Evolutionary conservation across 1,284 basidiomycete species (phyloP).

Genomic region (Porphyrellus sp.): DNA sequence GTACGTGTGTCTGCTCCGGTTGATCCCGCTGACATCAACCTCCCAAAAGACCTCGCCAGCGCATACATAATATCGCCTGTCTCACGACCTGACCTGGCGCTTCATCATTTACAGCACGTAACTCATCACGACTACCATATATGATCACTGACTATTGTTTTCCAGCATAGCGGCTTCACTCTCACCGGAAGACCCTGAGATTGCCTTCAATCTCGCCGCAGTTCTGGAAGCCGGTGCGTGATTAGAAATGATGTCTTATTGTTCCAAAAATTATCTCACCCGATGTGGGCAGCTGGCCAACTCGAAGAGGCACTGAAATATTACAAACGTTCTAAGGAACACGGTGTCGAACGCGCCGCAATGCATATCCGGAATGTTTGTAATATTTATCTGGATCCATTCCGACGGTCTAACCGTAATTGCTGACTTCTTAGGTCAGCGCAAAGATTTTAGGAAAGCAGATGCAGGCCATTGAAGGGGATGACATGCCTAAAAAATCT

Average conservation of each 20-base stretch:
- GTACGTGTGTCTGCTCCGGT: slow-evolving; percentile 46
- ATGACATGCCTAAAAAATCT: slow-evolving; percentile 30
- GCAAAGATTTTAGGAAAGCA: slow-evolving; percentile 76
- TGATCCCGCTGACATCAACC: slow-evolving; percentile 27
- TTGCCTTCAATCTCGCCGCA: slow-evolving; percentile 90
- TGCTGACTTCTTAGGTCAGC: slow-evolving; percentile 53
- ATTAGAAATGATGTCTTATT: slow-evolving; percentile 31
- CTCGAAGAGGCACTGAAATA: slow-evolving; percentile 79
- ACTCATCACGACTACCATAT: slow-evolving; percentile 23
- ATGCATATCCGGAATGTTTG: slow-evolving; percentile 82
- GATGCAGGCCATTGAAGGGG: slow-evolving; percentile 45
- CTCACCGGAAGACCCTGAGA: slow-evolving; percentile 90
- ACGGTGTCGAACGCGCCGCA: slow-evolving; percentile 82
- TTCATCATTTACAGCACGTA: slow-evolving; percentile 81
- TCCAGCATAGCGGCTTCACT: slow-evolving; percentile 80
- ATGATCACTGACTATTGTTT: slow-evolving; percentile 31
- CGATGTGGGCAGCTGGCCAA: slow-evolving; percentile 55
- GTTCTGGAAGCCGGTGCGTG: slow-evolving; percentile 83
- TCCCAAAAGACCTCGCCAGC: slow-evolving; percentile 76
- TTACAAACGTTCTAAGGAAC: slow-evolving; percentile 75
- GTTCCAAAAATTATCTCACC: slow-evolving; percentile 33
- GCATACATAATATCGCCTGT: slow-evolving; percentile 89
- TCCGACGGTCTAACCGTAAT: slow-evolving; percentile 13
- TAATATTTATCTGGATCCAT: slow-evolving; percentile 17
- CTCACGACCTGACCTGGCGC: slow-evolving; percentile 84